Base-by-base conservation (phyloP, 495 filamentous ascomycete species). In the Durotheca rogersii region DNA sequence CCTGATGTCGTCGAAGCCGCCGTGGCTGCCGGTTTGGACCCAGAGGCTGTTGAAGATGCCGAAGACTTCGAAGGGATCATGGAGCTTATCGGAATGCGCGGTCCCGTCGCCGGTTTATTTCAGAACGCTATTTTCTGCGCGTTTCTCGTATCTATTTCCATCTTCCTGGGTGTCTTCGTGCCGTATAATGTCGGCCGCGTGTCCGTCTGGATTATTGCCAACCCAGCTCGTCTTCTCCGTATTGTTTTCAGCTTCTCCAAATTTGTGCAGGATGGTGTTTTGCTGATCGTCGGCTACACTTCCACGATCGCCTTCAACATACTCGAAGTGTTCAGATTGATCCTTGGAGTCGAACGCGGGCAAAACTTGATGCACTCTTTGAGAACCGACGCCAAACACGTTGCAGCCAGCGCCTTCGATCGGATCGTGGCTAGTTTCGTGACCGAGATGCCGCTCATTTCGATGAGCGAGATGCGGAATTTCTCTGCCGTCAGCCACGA, bases 21-120 rank as follows among this genome's bases (percentile, higher is more conserved):
- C 4, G 67, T 58, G 4, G 70, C 63, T 14, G 69, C 72, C 5
- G 72, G 66, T 7, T 60, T 77, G 2, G 74, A 77, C 35, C 67
- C 67, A 9, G 74, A 78, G 43, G 73, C 72, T 10, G 67, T 76
- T 25, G 93, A 97, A 42, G 90, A 95, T 55, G 89, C 85, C 7
- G 93, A 99, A 68, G 93, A 99, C 58, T 81, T 99, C n/a, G 93
- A 99, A 65, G 93, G 93, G 4, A 88, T 99, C 38, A 79, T 97
- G 74, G 93, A 99, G 63, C 79, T 99, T 7, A 84, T 99, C 25
- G 93, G 93, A 38, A 93, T 99, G 87, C 88, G 95, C 58, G 93
- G 93, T 0, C 94, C 94, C 1, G 72, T 97, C 2, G 84, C 86
- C 27, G 89, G 89, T 15, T 76, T 99, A 6, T 80, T 96, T 53